Evolutionary conservation across 148 eudicot genomes (phyloP), one percentile per base, ranked within the genome.

Genomic region (Silene uniflora): DNA sequence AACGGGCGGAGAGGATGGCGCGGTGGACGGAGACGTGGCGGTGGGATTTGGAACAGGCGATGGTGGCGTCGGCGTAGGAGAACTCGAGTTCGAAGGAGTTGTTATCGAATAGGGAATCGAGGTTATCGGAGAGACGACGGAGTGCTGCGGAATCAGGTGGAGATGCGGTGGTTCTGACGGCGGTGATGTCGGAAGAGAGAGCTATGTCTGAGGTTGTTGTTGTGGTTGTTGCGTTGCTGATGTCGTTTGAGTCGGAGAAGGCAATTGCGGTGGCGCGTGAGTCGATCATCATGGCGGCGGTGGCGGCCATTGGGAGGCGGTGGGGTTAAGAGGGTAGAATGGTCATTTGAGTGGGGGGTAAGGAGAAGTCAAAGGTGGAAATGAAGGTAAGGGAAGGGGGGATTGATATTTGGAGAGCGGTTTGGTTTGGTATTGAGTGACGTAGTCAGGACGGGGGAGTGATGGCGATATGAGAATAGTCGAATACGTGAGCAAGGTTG

Each of bases 181-280:
- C 71, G 27, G 68, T 69, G 79, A 82, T 73, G 72, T 89, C 98
- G 22, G 98, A 91, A 72, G 88, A 76, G 9, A 73, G 85, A 3
- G 83, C 22, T 5, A 11, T 24, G 10, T 11, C 27, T 3, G 27
- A 62, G 14, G 84, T 73, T 14, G 77, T 23, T 10, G 56, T 49
- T 49, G 55, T 52, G 19, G 39, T 7, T 25, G 62, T 58, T 27
- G 56, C 16, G 73, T 86, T 82, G 78, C 86, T 85, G 76, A 88
- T 39, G 63, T 93, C 96, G 73, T 86, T 91, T 7, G 98, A 91
- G 74, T 91, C 98, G 14, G 98, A 91, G 76, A 89, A 81, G 14
- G 70, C 88, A 6, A 82, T 6, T 6, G 32, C 59, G 73, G n/a
- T 10, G 42, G 44, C 62, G 19, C 83, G 72, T 11, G 76, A 75